Evolutionary conservation across 768 basidiomycete genomes (phyloP).

Genomic region (Boletus vermiculosoides): DNA sequence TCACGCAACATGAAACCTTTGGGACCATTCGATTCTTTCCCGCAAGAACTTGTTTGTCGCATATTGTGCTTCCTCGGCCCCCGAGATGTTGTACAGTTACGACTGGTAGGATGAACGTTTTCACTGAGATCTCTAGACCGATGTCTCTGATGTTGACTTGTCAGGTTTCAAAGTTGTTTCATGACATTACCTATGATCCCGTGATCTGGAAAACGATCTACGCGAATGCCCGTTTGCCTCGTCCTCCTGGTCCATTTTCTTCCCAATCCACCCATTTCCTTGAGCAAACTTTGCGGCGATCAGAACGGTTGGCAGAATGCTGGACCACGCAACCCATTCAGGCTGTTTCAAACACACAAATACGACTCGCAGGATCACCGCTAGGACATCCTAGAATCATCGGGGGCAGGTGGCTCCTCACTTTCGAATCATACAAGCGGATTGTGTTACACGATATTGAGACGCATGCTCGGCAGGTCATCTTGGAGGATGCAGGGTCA

Average conservation of each 20-base stretch:
- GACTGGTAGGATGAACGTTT: neutral
- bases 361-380: neutral
- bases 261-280: slow-evolving; percentile 5
- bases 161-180: slow-evolving; percentile 8
- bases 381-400: slow-evolving; percentile 3
- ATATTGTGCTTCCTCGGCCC: neutral
- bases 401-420: slow-evolving; percentile 7
- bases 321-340: slow-evolving; percentile 9
- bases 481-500: slow-evolving; percentile 1
- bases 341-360: neutral
- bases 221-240: neutral
- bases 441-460: slow-evolving; percentile 1
- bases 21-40: neutral
- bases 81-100: neutral
- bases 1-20: neutral
- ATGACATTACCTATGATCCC: neutral
- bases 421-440: neutral
- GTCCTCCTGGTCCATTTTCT: slow-evolving; percentile 9
- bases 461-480: neutral
- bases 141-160: neutral
- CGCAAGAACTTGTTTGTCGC: neutral
- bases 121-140: neutral
- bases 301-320: slow-evolving; percentile 2
- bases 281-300: slow-evolving; percentile 3
- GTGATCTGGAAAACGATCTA: slow-evolving; percentile 11